Evolutionary conservation across 768 basidiomycete species (phyloP).

Genomic region (Collybiopsis confluens): DNA sequence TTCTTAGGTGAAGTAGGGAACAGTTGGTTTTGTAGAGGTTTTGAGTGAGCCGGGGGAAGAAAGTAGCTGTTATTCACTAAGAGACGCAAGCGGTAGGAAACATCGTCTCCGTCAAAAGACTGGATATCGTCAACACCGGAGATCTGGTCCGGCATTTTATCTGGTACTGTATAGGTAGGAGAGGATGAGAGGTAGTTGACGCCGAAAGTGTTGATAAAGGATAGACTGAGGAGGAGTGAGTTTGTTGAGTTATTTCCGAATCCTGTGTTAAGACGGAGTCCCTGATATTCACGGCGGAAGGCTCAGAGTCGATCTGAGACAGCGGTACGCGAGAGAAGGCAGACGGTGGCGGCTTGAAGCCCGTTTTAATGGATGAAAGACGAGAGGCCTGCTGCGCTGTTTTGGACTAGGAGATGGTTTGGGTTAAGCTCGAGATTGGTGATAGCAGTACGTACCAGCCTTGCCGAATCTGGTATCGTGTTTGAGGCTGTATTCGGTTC

Average conservation of each 20-base stretch:
- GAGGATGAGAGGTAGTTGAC: slow-evolving; percentile 59
- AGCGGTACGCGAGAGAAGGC: slow-evolving; percentile 48
- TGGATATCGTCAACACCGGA: slow-evolving; percentile 46
- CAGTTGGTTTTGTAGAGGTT: slow-evolving; percentile 69
- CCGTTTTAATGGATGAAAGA: slow-evolving; percentile 16
- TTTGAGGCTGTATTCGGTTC: no score
- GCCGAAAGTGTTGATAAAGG: slow-evolving; percentile 77
- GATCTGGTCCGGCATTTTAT: slow-evolving; percentile 35
- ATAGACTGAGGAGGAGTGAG: slow-evolving; percentile 54
- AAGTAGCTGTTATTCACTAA: slow-evolving; percentile 88
- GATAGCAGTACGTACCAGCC: neutral
- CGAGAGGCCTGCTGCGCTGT: slow-evolving; percentile 1
- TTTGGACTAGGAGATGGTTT: neutral
- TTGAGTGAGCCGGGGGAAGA: slow-evolving; percentile 82
- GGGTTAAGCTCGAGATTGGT: no score
- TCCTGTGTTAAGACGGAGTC: slow-evolving; percentile 46
- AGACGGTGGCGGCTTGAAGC: slow-evolving; percentile 32
- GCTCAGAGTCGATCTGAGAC: slow-evolving; percentile 26
- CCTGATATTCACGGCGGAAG: slow-evolving; percentile 34
- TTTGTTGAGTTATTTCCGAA: slow-evolving; percentile 57
- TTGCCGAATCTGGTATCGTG: neutral
- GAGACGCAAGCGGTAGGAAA: slow-evolving; percentile 77
- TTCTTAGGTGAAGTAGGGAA: slow-evolving; percentile 39
- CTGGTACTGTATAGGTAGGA: slow-evolving; percentile 51
- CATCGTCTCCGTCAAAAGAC: slow-evolving; percentile 68